Evolutionary conservation across 2,329 filamentous ascomycete genomes (phyloP).

Genomic region (Blumeria graminis): DNA sequence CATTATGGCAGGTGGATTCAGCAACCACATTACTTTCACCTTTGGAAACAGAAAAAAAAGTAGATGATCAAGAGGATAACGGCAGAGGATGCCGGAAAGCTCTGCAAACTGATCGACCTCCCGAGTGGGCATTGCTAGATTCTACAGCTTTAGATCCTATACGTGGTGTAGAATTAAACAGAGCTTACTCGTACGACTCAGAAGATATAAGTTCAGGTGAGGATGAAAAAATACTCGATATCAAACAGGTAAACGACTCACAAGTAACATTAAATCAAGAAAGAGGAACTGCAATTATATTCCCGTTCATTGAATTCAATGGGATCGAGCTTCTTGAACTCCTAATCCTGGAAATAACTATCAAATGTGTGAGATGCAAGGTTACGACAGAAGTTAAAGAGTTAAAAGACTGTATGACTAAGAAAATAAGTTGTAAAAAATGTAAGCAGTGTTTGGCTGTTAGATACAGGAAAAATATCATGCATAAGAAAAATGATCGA

Average conservation of each 20-base stretch:
- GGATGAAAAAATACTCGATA: constrained; percentile 20
- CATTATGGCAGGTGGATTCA: neutral
- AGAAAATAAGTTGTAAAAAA: no score
- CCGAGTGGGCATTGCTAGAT: constrained; percentile 37
- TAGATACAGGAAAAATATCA: no score
- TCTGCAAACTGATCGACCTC: constrained; percentile 47
- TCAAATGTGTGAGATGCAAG: no score
- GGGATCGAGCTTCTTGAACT: constrained; percentile 49
- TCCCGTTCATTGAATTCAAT: constrained; percentile 53
- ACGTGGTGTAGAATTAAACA: constrained; percentile 23
- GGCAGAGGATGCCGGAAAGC: constrained; percentile 16
- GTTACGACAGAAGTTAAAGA: no score
- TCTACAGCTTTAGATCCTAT: constrained; percentile 23
- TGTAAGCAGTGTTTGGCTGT: no score
- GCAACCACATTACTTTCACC: no score
- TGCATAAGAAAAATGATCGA: no score
- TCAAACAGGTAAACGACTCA: constrained; percentile 18
- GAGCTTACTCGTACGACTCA: constrained; percentile 20
- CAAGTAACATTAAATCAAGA: constrained; percentile 19
- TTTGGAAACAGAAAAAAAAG: no score
- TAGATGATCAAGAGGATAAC: no score
- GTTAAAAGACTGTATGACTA: no score
- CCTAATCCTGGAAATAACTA: no score
- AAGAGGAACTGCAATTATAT: constrained; percentile 51
- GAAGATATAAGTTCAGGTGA: constrained; percentile 10